These are phyloP conservation scores for Trifolium subterraneum DNA, from an alignment of 306 rosid genomes.

Conservation along the genomic window DNA sequence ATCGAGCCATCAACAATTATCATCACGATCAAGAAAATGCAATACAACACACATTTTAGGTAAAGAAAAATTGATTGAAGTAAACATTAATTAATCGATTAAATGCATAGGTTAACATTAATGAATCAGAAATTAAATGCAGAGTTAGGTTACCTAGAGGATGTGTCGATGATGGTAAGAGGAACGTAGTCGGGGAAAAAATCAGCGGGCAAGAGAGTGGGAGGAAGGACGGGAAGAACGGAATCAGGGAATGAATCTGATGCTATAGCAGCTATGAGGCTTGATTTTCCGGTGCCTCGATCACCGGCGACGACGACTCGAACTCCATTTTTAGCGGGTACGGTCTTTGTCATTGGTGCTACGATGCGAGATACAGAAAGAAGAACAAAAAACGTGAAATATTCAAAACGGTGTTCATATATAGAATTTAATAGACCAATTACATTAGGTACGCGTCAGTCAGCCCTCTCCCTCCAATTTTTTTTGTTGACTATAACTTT, in stretches of 20 bases:
- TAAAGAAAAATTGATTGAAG: background rate
- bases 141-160: conserved; percentile 41
- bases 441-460: background rate
- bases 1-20: background rate
- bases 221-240: conserved; percentile 73
- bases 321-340: conserved; percentile 42
- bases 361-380: background rate
- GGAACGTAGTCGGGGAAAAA: conserved; percentile 71
- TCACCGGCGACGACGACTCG: conserved; percentile 86
- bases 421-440: background rate
- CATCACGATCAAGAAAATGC: conserved; percentile 12
- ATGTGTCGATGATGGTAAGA: conserved; percentile 74
- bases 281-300: conserved; percentile 82
- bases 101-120: conserved; percentile 7
- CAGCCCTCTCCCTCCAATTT: background rate
- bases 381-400: background rate
- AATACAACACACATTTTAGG: conserved; percentile 4
- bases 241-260: conserved; percentile 67
- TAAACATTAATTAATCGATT: background rate
- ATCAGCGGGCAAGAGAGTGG: conserved; percentile 74
- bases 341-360: conserved; percentile 38
- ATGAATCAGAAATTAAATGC: background rate
- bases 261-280: conserved; percentile 68
- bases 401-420: conserved; percentile 9
- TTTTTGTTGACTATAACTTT: too few relatives aligned